Conservation (phyloP, 2,329 filamentous ascomycete genomes). For the Colletotrichum chrysophilum region DNA sequence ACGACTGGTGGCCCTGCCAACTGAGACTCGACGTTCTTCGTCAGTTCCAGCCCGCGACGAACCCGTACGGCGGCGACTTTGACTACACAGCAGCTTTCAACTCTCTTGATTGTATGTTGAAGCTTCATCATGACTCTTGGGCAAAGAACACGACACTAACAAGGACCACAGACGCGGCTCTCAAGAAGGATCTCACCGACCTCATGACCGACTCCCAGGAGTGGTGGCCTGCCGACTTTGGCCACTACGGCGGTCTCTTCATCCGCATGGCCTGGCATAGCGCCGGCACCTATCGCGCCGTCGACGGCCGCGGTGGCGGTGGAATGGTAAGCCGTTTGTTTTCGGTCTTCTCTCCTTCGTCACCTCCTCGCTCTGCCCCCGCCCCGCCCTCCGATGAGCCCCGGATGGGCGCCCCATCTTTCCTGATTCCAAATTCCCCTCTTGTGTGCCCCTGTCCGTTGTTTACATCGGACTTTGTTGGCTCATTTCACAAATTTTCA, state of each 20-base stretch:
- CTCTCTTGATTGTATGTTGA: slow-evolving; percentile 60
- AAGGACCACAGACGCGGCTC: slow-evolving; percentile 47
- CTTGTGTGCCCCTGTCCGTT: neutral
- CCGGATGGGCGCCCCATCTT: neutral
- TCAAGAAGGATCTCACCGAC: slow-evolving; percentile 76
- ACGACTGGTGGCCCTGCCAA: slow-evolving; percentile 77
- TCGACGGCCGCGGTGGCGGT: slow-evolving; percentile 76
- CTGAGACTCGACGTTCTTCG: slow-evolving; percentile 75
- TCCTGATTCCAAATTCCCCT: neutral
- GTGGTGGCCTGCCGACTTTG: slow-evolving; percentile 84
- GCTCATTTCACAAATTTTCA: neutral
- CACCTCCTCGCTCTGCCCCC: neutral
- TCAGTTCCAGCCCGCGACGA: slow-evolving; percentile 68
- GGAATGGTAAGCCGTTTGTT: slow-evolving; percentile 49
- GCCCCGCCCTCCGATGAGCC: neutral
- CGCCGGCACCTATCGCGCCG: slow-evolving; percentile 78
- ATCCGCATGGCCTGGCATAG: slow-evolving; percentile 84
- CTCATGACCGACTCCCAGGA: slow-evolving; percentile 82
- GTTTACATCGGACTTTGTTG: neutral
- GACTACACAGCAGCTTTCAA: slow-evolving; percentile 78
- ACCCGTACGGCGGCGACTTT: slow-evolving; percentile 70
- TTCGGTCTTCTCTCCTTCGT: neutral
- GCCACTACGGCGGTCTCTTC: slow-evolving; percentile 82
- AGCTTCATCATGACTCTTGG: neutral
- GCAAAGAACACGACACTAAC: neutral